These are phyloP conservation scores for Chytriomyces confervae DNA, from an alignment of 192 early-diverging fungal genomes.

Conservation along the genomic window DNA sequence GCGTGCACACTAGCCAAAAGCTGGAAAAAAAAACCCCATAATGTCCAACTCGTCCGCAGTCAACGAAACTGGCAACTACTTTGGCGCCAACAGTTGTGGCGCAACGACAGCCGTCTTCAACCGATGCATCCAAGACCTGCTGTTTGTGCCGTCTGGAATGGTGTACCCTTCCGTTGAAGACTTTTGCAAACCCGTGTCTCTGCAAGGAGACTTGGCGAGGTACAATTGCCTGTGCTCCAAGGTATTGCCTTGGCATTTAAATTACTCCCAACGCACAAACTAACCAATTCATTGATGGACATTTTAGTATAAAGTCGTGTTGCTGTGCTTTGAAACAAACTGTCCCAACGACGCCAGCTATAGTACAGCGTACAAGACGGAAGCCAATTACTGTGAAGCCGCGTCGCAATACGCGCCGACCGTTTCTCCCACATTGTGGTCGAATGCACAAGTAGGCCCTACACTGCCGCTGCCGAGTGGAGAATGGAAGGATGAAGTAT, in stretches of 20 bases:
- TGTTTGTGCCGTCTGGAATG: background rate
- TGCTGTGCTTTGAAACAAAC: background rate
- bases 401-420: background rate
- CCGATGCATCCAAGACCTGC: background rate
- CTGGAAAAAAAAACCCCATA: too few species aligned
- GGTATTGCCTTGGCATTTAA: background rate
- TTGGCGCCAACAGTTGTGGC: background rate
- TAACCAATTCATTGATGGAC: too few species aligned
- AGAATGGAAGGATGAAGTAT: background rate
- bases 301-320: background rate
- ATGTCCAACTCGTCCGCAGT: background rate
- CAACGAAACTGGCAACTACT: background rate
- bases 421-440: background rate
- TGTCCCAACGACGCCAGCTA: background rate
- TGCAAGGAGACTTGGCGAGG: background rate
- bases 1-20: too few species aligned
- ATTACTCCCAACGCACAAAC: background rate
- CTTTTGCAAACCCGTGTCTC: background rate
- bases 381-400: background rate
- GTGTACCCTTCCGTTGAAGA: background rate
- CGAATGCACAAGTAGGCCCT: background rate
- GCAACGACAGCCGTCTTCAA: background rate
- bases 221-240: constrained; percentile 4
- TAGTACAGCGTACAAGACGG: background rate
- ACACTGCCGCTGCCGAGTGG: background rate